Evolutionary conservation across 768 basidiomycete genomes (phyloP), one percentile per base, ranked within the genome.

Genomic region (Pleurotus pulmonarius): DNA sequence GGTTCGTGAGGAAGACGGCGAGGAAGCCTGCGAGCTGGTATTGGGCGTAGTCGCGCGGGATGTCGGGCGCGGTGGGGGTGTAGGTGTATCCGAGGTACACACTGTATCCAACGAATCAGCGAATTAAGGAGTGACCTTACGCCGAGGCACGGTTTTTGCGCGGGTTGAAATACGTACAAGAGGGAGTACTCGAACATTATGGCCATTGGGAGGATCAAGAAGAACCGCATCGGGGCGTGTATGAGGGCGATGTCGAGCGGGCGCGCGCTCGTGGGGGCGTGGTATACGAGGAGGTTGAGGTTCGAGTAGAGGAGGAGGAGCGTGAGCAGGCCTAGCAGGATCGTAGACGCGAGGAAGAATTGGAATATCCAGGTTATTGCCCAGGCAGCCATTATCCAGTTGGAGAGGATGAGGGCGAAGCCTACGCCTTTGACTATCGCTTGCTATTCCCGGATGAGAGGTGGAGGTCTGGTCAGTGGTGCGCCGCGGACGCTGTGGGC

Each of bases 211-310:
- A 86, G 65, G 25, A 78, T 69, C 40, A 81, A 67, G 66, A 88
- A 88, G 58, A 92, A 85, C 2, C 90, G 79, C 53, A 96, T 75
- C 0, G 95, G 95, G 0, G 90, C 89, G 62, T 97, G 94, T 56
- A 97, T 90, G 61, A 95, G 85, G 0, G 86, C 77, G 34, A 83
- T 84, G 67, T 94, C 92, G 40, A 95, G 68, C 0, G 91, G 92
- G 1, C 85, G 79, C 0, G 72, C 67, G 20, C 73, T 72, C 0
- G 74, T 79, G 0, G 88, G 87, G 0, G 78, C 69, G 46, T 88
- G 88, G 64, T 94, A 92, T 13, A 87, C 72, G 43, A 94, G 73
- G 5, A 96, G 77, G 0, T 84, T 85, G 46, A 93, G 63, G 65
- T 94, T 93, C 55, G 92, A 86, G 61, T 92, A 94, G 7, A 92